Conservation (phyloP, 768 basidiomycete genomes). For the Podaxis carcinomalis region DNA sequence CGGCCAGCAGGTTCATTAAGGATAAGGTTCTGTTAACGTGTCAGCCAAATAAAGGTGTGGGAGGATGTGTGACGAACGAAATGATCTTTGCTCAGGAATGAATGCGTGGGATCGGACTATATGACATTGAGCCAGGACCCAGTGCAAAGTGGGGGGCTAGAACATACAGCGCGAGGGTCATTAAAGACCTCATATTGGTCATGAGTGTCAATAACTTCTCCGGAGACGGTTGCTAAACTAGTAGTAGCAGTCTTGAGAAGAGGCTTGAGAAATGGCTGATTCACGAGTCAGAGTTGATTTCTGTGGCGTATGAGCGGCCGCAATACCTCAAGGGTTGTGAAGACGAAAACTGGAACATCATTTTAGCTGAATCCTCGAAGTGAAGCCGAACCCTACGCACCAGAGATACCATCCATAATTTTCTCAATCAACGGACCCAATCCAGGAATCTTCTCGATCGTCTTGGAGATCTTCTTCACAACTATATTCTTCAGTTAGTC, state of each 20-base stretch:
- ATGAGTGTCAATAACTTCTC: slow-evolving; percentile 72
- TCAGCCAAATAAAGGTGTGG: slow-evolving; percentile 8
- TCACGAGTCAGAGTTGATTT: not conserved
- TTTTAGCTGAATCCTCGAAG: not conserved
- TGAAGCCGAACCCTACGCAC: slow-evolving; percentile 27
- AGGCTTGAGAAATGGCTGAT: slow-evolving; percentile 76
- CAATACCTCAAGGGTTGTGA: slow-evolving; percentile 76
- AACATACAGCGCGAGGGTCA: slow-evolving; percentile 66
- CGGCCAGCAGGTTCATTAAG: slow-evolving; percentile 82
- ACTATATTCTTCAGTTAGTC: slow-evolving; percentile 28
- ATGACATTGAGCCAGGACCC: slow-evolving; percentile 1
- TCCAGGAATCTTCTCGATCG: slow-evolving; percentile 85
- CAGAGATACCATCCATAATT: slow-evolving; percentile 66
- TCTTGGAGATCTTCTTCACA: slow-evolving; percentile 74
- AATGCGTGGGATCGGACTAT: slow-evolving; percentile 84
- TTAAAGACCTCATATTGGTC: slow-evolving; percentile 91
- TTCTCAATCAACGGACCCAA: slow-evolving; percentile 72
- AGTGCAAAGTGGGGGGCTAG: slow-evolving; percentile 17
- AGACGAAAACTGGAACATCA: slow-evolving; percentile 59
- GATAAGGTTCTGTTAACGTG: slow-evolving; percentile 54
- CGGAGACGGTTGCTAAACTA: slow-evolving; percentile 58
- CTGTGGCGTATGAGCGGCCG: not conserved
- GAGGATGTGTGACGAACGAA: slow-evolving; percentile 48
- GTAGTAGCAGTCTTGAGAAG: slow-evolving; percentile 65
- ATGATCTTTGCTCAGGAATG: slow-evolving; percentile 86